phyloP scores from a whole-genome alignment of 73 alveolate species.

The Uronychia binucleata region DNA sequence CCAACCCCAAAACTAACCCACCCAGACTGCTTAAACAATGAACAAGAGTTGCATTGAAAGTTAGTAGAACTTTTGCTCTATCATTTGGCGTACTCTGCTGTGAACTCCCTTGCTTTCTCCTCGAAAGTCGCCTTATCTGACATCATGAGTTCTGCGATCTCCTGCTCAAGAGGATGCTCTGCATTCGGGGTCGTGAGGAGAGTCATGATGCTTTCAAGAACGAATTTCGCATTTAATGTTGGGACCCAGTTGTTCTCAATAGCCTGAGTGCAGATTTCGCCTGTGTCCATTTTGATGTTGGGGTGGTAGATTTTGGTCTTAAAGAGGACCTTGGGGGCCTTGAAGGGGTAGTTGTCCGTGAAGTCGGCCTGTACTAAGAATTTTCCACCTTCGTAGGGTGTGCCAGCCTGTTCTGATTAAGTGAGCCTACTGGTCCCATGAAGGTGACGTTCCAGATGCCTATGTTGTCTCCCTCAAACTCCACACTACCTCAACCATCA shows the following conservation, averaged over 20 bases:
- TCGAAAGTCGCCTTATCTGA: slow-evolving; percentile 38
- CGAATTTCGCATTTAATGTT: slow-evolving; percentile 69
- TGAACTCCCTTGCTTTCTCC: slow-evolving; percentile 61
- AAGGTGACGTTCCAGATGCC: slow-evolving; percentile 73
- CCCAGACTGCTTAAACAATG: background rate
- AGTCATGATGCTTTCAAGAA: slow-evolving; percentile 53
- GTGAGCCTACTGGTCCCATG: slow-evolving; percentile 73
- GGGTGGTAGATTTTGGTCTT: slow-evolving; percentile 88
- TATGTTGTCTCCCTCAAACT: slow-evolving; percentile 21
- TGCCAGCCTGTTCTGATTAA: slow-evolving; percentile 34
- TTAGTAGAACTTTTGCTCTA: too few species aligned
- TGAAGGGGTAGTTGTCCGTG: slow-evolving; percentile 88
- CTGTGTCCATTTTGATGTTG: slow-evolving; percentile 81
- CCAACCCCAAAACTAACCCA: background rate
- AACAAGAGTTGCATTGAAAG: background rate
- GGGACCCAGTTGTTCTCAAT: slow-evolving; percentile 76
- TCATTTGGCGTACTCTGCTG: slow-evolving; percentile 59
- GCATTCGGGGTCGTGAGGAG: slow-evolving; percentile 64
- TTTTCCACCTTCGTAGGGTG: slow-evolving; percentile 86
- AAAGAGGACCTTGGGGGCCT: slow-evolving; percentile 82
- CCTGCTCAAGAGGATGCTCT: slow-evolving; percentile 74
- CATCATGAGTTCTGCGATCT: slow-evolving; percentile 50
- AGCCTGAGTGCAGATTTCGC: slow-evolving; percentile 87
- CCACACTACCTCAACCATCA: too few species aligned
- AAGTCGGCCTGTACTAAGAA: slow-evolving; percentile 70